Conservation (phyloP, 805 yeast species). For the Candida ulmi region DNA sequence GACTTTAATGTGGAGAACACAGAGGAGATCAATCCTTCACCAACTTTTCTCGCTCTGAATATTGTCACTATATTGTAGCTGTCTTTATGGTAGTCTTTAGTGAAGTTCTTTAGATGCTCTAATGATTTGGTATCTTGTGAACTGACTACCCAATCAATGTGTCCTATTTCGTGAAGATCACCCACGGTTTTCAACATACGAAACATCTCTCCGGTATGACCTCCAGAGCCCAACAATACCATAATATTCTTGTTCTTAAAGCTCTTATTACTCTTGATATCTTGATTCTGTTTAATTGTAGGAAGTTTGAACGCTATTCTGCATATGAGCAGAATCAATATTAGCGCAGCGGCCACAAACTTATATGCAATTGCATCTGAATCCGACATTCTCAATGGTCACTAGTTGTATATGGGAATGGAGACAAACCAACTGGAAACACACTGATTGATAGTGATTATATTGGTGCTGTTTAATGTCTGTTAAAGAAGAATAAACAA, state of each 20-base stretch:
- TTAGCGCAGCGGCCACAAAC: background rate
- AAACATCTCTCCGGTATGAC: constrained; percentile 96
- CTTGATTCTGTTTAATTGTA: constrained; percentile 1
- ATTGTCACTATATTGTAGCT: constrained; percentile 25
- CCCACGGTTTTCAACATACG: constrained; percentile 44
- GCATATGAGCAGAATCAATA: background rate
- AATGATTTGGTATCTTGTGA: constrained; percentile 49
- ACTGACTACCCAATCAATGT: constrained; percentile 33
- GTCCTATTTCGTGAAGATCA: constrained; percentile 1
- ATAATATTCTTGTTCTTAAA: constrained; percentile 13
- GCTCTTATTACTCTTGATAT: background rate
- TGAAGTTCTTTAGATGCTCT: constrained; percentile 19
- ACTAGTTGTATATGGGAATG: too few relatives aligned
- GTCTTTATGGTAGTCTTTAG: constrained; percentile 12
- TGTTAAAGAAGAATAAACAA: too few relatives aligned
- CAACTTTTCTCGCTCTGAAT: constrained; percentile 57
- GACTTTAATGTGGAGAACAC: constrained; percentile 33
- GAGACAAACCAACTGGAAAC: too few relatives aligned
- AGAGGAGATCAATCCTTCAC: constrained; percentile 46
- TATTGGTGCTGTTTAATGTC: too few relatives aligned
- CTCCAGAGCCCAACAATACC: constrained; percentile 84
- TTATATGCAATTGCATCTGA: background rate
- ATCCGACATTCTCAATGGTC: background rate
- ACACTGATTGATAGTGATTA: too few relatives aligned
- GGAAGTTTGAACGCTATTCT: constrained; percentile 1